These are phyloP conservation scores for Wakefieldia striispora DNA, from an alignment of 768 basidiomycete species.

Conservation along the genomic window DNA sequence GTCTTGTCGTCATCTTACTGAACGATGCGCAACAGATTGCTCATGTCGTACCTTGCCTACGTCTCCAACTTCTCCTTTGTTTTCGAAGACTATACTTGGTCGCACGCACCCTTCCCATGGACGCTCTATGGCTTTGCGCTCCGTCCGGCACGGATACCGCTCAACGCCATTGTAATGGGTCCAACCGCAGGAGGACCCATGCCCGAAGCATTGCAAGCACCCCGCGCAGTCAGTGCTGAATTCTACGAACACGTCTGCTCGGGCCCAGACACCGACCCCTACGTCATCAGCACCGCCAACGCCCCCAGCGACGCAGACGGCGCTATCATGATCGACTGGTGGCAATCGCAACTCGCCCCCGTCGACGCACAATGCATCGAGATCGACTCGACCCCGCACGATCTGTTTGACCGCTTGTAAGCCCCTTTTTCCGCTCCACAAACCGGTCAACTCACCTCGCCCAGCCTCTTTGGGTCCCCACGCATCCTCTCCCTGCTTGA, in stretches of 20 bases:
- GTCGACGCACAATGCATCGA: conserved; percentile 43
- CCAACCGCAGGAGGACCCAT: conserved; percentile 51
- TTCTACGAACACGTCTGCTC: conserved; percentile 53
- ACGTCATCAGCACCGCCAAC: conserved; percentile 35
- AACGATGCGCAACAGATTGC: conserved; percentile 32
- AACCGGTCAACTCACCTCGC: background rate
- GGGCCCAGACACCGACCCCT: conserved; percentile 24
- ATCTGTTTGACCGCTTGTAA: conserved; percentile 50
- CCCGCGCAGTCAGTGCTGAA: conserved; percentile 44
- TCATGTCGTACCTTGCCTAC: conserved; percentile 54
- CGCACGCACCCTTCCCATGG: conserved; percentile 50
- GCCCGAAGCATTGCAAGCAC: conserved; percentile 16
- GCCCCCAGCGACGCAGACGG: conserved; percentile 41
- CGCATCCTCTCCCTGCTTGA: conserved; percentile 44
- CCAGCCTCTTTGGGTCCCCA: conserved; percentile 46
- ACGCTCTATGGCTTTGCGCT: conserved; percentile 53
- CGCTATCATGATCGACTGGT: conserved; percentile 46
- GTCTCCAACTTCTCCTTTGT: conserved; percentile 52
- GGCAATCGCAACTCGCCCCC: conserved; percentile 39
- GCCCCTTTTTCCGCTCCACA: conserved; percentile 7
- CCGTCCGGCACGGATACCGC: conserved; percentile 49
- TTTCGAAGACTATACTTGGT: conserved; percentile 65
- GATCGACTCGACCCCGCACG: conserved; percentile 38
- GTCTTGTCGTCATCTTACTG: background rate
- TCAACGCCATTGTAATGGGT: conserved; percentile 59